Evolutionary conservation across 2,329 filamentous ascomycete genomes (phyloP).

Genomic region (Aspergillus ibericus): DNA sequence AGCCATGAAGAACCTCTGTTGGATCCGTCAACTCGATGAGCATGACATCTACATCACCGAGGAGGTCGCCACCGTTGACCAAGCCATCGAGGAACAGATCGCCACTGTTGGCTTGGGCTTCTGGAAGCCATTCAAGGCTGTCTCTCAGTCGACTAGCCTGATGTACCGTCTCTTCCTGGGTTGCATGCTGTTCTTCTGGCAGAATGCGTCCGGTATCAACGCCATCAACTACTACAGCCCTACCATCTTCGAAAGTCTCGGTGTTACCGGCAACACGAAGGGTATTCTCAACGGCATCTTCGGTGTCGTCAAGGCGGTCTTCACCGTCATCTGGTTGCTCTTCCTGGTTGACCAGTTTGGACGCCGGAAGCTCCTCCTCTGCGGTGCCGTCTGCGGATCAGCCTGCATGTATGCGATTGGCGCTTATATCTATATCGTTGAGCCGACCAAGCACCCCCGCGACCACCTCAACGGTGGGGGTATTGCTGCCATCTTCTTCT

Average conservation of each 20-base stretch:
- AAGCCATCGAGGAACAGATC: conserved; percentile 64
- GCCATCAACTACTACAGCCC: conserved; percentile 77
- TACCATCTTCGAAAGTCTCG: conserved; percentile 60
- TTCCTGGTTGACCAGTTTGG: conserved; percentile 66
- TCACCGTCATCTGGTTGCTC: conserved; percentile 68
- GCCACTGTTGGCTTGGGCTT: conserved; percentile 67
- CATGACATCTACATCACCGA: conserved; percentile 65
- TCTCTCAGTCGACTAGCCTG: conserved; percentile 56
- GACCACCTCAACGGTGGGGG: conserved; percentile 28
- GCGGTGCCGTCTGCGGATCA: conserved; percentile 61
- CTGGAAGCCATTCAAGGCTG: conserved; percentile 67
- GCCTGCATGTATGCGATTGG: conserved; percentile 37
- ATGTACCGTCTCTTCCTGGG: conserved; percentile 73
- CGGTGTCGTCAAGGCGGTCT: conserved; percentile 69
- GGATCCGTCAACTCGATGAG: conserved; percentile 42
- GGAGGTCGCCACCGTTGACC: conserved; percentile 69
- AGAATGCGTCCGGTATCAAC: conserved; percentile 75
- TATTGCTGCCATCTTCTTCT: conserved; percentile 59
- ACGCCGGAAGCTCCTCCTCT: conserved; percentile 63
- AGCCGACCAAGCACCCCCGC: conserved; percentile 29
- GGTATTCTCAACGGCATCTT: conserved; percentile 61
- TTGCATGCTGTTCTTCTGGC: conserved; percentile 73
- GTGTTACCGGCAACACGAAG: conserved; percentile 3
- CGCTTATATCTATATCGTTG: conserved; percentile 35
- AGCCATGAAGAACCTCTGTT: conserved; percentile 55